These are phyloP conservation scores for Lentinula aciculospora DNA, from an alignment of 768 basidiomycete species.

Conservation along the genomic window DNA sequence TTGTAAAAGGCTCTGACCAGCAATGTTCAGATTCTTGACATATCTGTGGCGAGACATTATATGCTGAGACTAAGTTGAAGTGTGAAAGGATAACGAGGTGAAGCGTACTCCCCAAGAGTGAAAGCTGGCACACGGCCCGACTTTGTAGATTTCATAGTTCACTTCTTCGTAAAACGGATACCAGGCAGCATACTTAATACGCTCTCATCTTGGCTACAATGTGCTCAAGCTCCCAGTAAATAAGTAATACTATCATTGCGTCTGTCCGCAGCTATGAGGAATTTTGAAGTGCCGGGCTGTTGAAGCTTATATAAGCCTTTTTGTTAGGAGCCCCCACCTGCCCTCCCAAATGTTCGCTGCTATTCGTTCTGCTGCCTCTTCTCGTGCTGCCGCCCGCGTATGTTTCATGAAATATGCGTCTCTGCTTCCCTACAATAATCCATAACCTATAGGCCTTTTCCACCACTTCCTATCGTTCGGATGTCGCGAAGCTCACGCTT, in stretches of 20 bases:
- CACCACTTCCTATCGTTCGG: conserved; percentile 47
- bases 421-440: not conserved
- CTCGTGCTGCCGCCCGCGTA: conserved; percentile 44
- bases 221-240: too few species aligned
- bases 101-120: too few species aligned
- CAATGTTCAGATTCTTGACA: conserved; percentile 79
- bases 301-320: too few species aligned
- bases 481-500: conserved; percentile 73
- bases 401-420: conserved; percentile 13
- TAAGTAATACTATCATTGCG: too few species aligned
- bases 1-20: conserved; percentile 36
- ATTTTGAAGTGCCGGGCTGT: too few species aligned
- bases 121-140: too few species aligned
- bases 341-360: conserved; percentile 42
- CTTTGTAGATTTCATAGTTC: too few species aligned
- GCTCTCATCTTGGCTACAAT: too few species aligned
- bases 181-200: too few species aligned
- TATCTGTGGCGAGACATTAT: conserved; percentile 90
- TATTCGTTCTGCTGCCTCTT: conserved; percentile 35
- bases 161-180: too few species aligned
- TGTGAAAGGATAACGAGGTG: not conserved
- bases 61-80: conserved; percentile 1
- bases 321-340: too few species aligned
- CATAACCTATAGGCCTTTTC: conserved; percentile 51
- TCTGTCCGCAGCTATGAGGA: too few species aligned